Conservation (phyloP, 1,284 basidiomycete species). For the Ustilago lituana region DNA sequence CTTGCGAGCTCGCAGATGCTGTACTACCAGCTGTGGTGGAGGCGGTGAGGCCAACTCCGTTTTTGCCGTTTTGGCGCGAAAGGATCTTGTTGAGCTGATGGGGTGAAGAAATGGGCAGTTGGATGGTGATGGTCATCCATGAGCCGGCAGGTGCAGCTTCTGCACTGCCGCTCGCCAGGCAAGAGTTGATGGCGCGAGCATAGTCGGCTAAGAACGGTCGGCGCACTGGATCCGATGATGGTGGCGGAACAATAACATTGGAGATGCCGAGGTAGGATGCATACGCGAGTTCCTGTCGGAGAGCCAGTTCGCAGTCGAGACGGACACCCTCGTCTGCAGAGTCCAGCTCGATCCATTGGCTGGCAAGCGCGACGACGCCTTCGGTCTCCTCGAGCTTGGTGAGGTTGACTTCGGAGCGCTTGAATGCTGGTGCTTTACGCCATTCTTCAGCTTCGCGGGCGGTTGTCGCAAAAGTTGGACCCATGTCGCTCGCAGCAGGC, state of each 20-base stretch:
- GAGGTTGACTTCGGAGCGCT: conserved; percentile 86
- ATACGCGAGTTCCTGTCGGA: conserved; percentile 91
- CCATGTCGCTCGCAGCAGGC: conserved; percentile 8
- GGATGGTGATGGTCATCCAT: conserved; percentile 60
- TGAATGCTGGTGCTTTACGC: conserved; percentile 83
- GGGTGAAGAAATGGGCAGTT: conserved; percentile 62
- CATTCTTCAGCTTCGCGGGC: conserved; percentile 81
- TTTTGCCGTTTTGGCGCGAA: conserved; percentile 36
- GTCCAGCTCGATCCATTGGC: conserved; percentile 95
- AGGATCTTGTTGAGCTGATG: conserved; percentile 51
- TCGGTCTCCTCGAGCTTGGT: conserved; percentile 87
- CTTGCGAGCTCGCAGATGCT: conserved; percentile 34
- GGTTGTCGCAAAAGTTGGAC: conserved; percentile 19
- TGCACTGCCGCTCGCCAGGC: conserved; percentile 48
- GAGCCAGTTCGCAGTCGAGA: conserved; percentile 92
- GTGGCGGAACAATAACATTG: conserved; percentile 87
- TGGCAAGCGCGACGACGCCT: conserved; percentile 78
- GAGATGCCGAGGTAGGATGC: conserved; percentile 89
- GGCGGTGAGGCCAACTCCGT: conserved; percentile 26
- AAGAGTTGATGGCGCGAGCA: conserved; percentile 78
- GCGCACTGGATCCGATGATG: conserved; percentile 73
- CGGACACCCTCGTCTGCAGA: conserved; percentile 91
- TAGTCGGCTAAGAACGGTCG: conserved; percentile 87
- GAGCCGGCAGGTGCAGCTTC: conserved; percentile 51
- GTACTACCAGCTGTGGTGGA: conserved; percentile 38